Conservation (phyloP, 2,329 filamentous ascomycete species). For the Didymella arachidicola region DNA sequence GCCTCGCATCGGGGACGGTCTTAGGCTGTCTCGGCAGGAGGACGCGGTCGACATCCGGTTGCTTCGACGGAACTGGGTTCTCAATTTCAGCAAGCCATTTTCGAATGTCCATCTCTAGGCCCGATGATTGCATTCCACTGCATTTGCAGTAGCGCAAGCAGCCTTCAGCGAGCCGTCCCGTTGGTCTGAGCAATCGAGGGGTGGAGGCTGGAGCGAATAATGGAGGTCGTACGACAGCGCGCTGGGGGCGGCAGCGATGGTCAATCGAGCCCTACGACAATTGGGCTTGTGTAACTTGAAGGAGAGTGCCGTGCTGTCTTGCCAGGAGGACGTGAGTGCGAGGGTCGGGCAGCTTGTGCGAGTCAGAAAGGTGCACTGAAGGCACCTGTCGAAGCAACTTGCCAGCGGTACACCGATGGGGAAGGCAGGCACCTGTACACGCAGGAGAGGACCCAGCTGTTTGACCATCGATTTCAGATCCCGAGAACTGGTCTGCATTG, state of each 20-base stretch:
- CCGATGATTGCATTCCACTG: conserved; percentile 12
- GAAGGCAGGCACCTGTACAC: conserved; percentile 2
- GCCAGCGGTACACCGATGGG: not conserved
- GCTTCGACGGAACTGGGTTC: conserved; percentile 40
- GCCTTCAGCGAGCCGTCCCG: conserved; percentile 33
- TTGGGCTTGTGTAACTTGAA: conserved; percentile 37
- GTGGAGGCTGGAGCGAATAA: not conserved
- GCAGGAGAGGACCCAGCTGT: not conserved
- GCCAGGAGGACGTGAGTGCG: not conserved
- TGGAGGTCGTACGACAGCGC: conserved; percentile 36
- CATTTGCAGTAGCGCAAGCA: conserved; percentile 3
- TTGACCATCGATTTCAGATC: not conserved
- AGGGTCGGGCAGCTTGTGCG: not conserved
- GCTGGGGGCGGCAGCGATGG: conserved; percentile 26
- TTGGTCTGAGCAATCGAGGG: not conserved
- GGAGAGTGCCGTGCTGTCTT: conserved; percentile 2
- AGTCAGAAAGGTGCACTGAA: conserved; percentile 5
- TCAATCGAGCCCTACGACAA: conserved; percentile 25
- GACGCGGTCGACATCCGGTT: conserved; percentile 31
- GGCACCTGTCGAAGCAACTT: not conserved
- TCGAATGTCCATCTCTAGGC: conserved; percentile 53
- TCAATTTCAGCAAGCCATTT: conserved; percentile 56
- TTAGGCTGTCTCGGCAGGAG: conserved; percentile 30
- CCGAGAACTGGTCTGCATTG: not conserved
- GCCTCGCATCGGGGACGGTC: conserved; percentile 28